Evolutionary conservation across 2,329 filamentous ascomycete genomes (phyloP), one percentile per base, ranked within the genome.

Genomic region (Magnaporthales sp.): DNA sequence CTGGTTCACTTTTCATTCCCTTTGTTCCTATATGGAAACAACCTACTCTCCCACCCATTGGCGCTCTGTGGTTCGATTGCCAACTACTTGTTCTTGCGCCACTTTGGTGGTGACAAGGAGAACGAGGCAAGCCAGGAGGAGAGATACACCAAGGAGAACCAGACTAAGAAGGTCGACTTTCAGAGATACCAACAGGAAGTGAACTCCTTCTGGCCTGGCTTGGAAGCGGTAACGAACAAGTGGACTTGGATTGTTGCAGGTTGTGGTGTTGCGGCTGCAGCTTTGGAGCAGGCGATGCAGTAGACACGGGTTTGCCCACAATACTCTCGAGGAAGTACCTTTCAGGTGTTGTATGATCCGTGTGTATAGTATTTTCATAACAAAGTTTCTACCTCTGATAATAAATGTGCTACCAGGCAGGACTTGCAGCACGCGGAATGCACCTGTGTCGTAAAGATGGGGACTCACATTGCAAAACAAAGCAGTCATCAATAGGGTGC

Each of bases 1-100:
- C 77, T 88, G 4, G 79, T 86, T 10, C 86, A 89, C 71, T 71
- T 84, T 62, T 86, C 85, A 0, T 88, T 88, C 78, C 83, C 84
- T 1, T 72, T 87, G 8, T 78, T 86, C 67, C 79, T 87, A 2
- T 85, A 83, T 72, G 80, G 82, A 22, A 82, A 81, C 10, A 83
- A 82, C 65, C 79, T 84, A 69, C 80, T 87, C 22, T 10, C 54
- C 65, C 80, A 83, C 63, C 84, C 84, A 0, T 72, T 86, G 31
- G 80, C 83, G 29, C 74, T 86, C 1, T 75, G 87, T 1, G 86
- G 85, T 0, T 83, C 85, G 0, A 63, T 86, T 5, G 80, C 83
- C 15, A 88, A 88, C 73, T 88, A 88, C 75, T 66, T 80, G 15
- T 86, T 84, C 78, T 79, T 88, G 15, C 82, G 85, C 66, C 83